These are phyloP conservation scores for Imleria badia DNA, from an alignment of 768 basidiomycete species.

Conservation along the genomic window DNA sequence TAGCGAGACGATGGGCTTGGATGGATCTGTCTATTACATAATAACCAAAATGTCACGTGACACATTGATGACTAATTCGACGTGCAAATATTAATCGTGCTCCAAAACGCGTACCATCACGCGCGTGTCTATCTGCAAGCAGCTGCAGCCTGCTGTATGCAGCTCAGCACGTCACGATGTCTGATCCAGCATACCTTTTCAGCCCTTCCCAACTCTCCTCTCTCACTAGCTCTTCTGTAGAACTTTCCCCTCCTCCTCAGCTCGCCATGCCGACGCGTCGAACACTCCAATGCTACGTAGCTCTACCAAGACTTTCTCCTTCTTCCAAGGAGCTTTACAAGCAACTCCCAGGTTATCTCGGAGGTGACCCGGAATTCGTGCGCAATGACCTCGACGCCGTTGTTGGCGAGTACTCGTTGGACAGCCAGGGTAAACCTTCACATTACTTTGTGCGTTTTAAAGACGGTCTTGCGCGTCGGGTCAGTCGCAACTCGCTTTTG, in stretches of 20 bases:
- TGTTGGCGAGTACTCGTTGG: conserved; percentile 52
- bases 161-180: conserved; percentile 14
- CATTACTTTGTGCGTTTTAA: conserved; percentile 63
- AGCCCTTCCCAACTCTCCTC: conserved; percentile 12
- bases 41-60: conserved; percentile 10
- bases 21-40: conserved; percentile 36
- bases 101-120: conserved; percentile 12
- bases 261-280: conserved; percentile 12
- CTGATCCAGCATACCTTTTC: conserved; percentile 19
- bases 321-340: conserved; percentile 45
- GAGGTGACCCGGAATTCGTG: conserved; percentile 34
- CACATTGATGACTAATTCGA: conserved; percentile 10
- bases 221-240: conserved; percentile 13
- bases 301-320: conserved; percentile 37
- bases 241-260: conserved; percentile 4
- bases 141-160: neutral
- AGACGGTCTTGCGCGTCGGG: conserved; percentile 60
- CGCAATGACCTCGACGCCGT: conserved; percentile 42
- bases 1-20: conserved; percentile 43
- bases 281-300: conserved; percentile 33
- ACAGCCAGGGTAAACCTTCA: conserved; percentile 30
- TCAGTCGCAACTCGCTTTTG: conserved; percentile 28
- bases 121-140: conserved; percentile 1
- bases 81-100: neutral
- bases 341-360: conserved; percentile 31